Evolutionary conservation across 2,329 filamentous ascomycete genomes (phyloP).

Genomic region (Claviceps sp.): DNA sequence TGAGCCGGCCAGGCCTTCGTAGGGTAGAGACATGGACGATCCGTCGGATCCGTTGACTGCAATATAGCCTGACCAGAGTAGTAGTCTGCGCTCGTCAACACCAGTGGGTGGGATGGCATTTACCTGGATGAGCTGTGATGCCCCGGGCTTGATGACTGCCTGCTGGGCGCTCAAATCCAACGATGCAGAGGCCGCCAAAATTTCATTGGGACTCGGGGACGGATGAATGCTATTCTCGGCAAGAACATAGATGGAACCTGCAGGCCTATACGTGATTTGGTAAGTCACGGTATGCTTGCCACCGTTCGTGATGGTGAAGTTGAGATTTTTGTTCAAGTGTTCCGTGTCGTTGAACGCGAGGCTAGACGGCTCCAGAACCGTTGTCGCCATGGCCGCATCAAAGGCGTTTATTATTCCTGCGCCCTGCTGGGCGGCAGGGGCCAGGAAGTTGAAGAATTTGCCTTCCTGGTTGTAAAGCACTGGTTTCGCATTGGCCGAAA

Average conservation of each 20-base stretch:
- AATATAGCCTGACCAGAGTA: conserved; percentile 31
- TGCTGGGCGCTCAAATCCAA: not conserved
- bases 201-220: conserved; percentile 25
- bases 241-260: conserved; percentile 37
- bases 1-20: conserved; percentile 21
- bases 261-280: conserved; percentile 30
- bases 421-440: conserved; percentile 42
- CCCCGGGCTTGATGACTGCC: not conserved
- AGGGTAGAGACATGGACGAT: conserved; percentile 22
- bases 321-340: conserved; percentile 15
- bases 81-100: conserved; percentile 19
- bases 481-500: conserved; percentile 27
- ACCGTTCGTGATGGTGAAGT: conserved; percentile 39
- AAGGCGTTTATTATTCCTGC: conserved; percentile 32
- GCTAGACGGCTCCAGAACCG: conserved; percentile 35
- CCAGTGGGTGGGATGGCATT: conserved; percentile 23
- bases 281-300: conserved; percentile 35
- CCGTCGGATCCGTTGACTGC: conserved; percentile 23
- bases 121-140: not conserved
- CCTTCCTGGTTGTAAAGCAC: conserved; percentile 27
- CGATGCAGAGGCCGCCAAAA: conserved; percentile 23
- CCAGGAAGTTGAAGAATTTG: conserved; percentile 20
- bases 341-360: conserved; percentile 45
- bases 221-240: conserved; percentile 18
- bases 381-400: conserved; percentile 39